Evolutionary conservation across 2,329 filamentous ascomycete species (phyloP), one percentile per base, ranked within the genome.

Genomic region (Pseudogymnoascus sp.): DNA sequence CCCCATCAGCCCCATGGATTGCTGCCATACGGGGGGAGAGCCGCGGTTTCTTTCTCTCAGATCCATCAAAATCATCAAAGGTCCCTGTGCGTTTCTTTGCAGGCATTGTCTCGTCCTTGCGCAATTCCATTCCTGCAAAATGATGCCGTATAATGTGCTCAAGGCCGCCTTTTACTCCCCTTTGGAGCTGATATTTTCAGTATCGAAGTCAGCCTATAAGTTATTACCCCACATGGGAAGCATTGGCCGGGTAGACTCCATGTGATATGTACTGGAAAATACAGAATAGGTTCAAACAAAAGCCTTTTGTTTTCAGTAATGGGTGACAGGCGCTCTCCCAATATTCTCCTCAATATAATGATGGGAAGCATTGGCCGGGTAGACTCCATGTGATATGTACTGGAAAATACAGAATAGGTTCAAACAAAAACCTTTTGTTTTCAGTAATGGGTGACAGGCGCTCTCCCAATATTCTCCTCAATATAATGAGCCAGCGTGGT

Each of bases 1-100:
- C 89, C 49, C 29, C 29, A 21, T 33, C 11, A 14, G n/a, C 5
- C 29, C 12, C 19, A 10, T 1, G 16, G 29, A 21, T 33, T 55
- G 16, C 49, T 14, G 29, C 6, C 49, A 8, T n/a, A 12, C 29
- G 3, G 29, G 16, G 29, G 11, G 8, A 11, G 29, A 35, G 49
- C 8, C 49, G 49, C 4, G 29, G 29, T 14, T 33, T 55, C 29
- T 55, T 55, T 29, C 29, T 33, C 21, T 33, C 29, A 8, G 49
- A 29, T 21, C 33, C 49, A 21, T 33, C 49, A 21, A 55, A 21
- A 19, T 16, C 49, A 55, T 55, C 2, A 35, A 33, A 55, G 29
- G n/a, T 6, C 49, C 29, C 49, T 19, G 16, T 21, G n/a, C 49
- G 49, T 55, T 55, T 55, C 10, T 55, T 55, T 19, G 29, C 16